These are phyloP conservation scores for Fusarium lateritium DNA, from an alignment of 2,329 filamentous ascomycete species.

Conservation along the genomic window DNA sequence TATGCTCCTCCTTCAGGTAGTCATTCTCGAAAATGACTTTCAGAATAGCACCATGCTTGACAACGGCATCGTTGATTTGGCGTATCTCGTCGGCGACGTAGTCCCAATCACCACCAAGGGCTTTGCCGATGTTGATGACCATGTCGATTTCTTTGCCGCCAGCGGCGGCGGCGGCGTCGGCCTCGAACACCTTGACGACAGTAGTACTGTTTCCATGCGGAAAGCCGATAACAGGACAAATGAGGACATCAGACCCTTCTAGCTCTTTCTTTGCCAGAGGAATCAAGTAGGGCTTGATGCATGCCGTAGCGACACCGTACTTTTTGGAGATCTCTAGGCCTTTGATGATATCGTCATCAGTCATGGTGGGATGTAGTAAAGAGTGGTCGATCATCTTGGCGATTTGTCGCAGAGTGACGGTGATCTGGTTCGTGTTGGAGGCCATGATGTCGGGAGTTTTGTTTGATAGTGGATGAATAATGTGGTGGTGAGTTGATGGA, in stretches of 20 bases:
- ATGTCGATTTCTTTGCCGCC: conserved; percentile 72
- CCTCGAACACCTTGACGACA: conserved; percentile 68
- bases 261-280: conserved; percentile 64
- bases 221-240: conserved; percentile 74
- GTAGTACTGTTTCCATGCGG: conserved; percentile 72
- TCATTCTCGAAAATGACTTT: conserved; percentile 77
- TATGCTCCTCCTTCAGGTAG: conserved; percentile 65
- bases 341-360: conserved; percentile 65
- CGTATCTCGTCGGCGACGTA: conserved; percentile 69
- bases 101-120: conserved; percentile 68
- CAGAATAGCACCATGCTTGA: conserved; percentile 60
- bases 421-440: conserved; percentile 42
- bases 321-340: conserved; percentile 65
- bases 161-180: conserved; percentile 60
- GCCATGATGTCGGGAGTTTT: neutral
- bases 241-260: conserved; percentile 61
- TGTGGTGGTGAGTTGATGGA: accelerated
- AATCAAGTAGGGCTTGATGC: conserved; percentile 71
- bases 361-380: conserved; percentile 73
- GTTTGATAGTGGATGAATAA: accelerated
- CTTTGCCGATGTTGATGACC: conserved; percentile 74
- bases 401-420: conserved; percentile 61
- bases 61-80: conserved; percentile 64
- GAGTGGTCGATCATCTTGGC: conserved; percentile 73
- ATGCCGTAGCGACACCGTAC: conserved; percentile 68